Base-by-base conservation (phyloP, 2,329 filamentous ascomycete species). In the Xylaria multiplex region DNA sequence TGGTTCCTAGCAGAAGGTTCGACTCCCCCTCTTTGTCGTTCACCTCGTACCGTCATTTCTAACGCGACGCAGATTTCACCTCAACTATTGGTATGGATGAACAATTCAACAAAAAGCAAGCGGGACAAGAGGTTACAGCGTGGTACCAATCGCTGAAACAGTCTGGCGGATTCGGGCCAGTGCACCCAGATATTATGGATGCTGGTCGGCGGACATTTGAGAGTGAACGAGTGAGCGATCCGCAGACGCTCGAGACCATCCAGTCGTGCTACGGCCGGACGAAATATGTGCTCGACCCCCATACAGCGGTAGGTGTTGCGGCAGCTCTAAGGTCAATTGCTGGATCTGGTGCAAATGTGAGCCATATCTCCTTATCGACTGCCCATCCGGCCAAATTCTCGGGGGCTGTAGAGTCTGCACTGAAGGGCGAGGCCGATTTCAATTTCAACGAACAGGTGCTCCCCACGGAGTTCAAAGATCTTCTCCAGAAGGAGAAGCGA, bases 381-480 rank as follows among this genome's bases (percentile, higher is more conserved):
- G 96, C 96, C 2, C 96, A 99, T 79, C 95, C 96, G 0, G 96
- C 95, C 68, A 99, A 99, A 80, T 99, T 99, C 76, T 89, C 91
- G 0, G 88, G 88, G 37, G 94, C 94, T 0, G 95, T 99, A 1
- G 91, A 94, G 72, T 78, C 91, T 54, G 93, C 95, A 0, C 83
- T 98, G 66, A 86, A 88, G 69, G 86, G 86, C 8, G 85, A 92
- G 76, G 78, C 85, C n/a, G 89, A 85, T 1, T 97, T 96, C 73
- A 85, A 88, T 72, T 97, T 97, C 76, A 83, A 87, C 46, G 79
- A 85, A 68, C 87, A 90, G 69, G 91, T 98, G 1, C 84, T 96
- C 61, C 95, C 95, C 0, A 78, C 86, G 64, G 92, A 97, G 80
- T 96, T 97, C 75, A 81, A 91, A 40, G 95, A 92, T 0, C 81